These are phyloP conservation scores for Panaeolus papilionaceus DNA, from an alignment of 768 basidiomycete species.

Conservation along the genomic window DNA sequence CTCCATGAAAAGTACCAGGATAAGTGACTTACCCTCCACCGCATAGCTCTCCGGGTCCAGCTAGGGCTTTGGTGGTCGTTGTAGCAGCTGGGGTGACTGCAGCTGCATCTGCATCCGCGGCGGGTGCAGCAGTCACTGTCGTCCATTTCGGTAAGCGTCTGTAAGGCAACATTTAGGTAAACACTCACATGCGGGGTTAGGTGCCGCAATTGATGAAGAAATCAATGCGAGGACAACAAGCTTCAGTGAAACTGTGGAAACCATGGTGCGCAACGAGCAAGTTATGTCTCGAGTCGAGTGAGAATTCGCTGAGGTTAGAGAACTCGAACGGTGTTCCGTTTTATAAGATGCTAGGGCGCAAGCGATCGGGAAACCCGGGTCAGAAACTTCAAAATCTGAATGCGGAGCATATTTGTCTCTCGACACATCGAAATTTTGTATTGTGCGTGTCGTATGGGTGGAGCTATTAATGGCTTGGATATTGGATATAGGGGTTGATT, in stretches of 20 bases:
- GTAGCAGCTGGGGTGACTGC: background rate
- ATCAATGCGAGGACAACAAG: background rate
- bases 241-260: background rate
- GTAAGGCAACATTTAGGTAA: background rate
- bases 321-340: background rate
- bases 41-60: constrained; percentile 3
- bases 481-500: background rate
- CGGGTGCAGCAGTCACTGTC: background rate
- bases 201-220: background rate
- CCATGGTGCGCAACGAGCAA: background rate
- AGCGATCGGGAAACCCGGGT: background rate
- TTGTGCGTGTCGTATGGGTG: background rate
- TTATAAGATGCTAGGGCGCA: background rate
- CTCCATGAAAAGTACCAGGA: background rate
- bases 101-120: background rate
- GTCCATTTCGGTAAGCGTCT: background rate
- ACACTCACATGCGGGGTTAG: background rate
- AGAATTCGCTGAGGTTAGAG: no score
- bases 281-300: no score
- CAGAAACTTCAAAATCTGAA: background rate
- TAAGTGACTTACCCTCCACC: background rate
- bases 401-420: no score
- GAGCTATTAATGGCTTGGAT: background rate
- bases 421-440: background rate
- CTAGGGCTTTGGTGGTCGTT: background rate